Conservation (phyloP, 2,329 filamentous ascomycete species). For the Diaporthe amygdali region DNA sequence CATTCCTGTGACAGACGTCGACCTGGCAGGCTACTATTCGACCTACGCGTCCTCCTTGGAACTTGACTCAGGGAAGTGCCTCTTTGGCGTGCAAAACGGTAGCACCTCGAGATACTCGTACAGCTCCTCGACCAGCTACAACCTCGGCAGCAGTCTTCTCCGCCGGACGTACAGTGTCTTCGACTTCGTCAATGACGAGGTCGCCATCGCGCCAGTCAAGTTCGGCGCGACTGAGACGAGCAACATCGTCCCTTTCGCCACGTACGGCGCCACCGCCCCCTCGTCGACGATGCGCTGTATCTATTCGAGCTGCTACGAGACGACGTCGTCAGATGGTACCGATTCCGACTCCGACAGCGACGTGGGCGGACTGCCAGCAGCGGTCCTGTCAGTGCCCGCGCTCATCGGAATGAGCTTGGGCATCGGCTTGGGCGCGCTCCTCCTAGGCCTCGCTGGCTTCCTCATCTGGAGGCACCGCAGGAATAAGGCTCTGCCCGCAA, state of each 20-base stretch:
- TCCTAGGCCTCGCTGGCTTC: constrained; percentile 7
- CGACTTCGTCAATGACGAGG: constrained; percentile 37
- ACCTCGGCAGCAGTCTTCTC: constrained; percentile 33
- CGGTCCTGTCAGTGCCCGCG: constrained; percentile 17
- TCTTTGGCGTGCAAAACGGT: constrained; percentile 38
- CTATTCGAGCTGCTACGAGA: constrained; percentile 11
- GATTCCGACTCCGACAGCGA: not conserved
- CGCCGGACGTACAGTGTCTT: constrained; percentile 40
- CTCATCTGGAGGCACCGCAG: constrained; percentile 19
- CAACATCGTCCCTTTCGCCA: constrained; percentile 34
- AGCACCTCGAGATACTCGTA: not conserved
- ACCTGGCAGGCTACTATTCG: not conserved
- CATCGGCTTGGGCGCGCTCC: constrained; percentile 5
- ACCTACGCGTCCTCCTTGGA: not conserved
- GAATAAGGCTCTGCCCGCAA: constrained; percentile 11
- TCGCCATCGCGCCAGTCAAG: constrained; percentile 37
- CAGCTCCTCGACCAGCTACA: constrained; percentile 16
- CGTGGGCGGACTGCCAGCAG: not conserved
- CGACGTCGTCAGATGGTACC: not conserved
- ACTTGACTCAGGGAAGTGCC: constrained; percentile 26
- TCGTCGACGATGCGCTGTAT: constrained; percentile 30
- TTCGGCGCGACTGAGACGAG: constrained; percentile 27
- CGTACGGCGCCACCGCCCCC: constrained; percentile 33
- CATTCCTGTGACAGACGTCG: constrained; percentile 23
- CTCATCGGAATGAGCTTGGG: constrained; percentile 19